These are phyloP conservation scores for Sporothrix brunneoviolacea DNA, from an alignment of 2,329 filamentous ascomycete genomes.

Conservation along the genomic window DNA sequence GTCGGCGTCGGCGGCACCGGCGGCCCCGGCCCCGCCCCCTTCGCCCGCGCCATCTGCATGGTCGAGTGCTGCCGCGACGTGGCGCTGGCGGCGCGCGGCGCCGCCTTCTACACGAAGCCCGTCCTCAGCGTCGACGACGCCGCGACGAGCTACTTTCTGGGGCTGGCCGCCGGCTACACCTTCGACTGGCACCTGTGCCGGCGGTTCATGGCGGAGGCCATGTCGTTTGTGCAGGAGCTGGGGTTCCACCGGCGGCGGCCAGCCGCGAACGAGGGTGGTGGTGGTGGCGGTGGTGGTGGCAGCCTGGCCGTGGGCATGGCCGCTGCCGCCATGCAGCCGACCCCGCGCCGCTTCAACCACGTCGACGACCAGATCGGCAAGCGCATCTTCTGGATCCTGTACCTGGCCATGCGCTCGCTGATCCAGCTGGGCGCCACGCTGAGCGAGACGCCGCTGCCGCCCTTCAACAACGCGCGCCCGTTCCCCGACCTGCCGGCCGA, in stretches of 20 bases:
- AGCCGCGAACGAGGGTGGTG: neutral
- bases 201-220: constrained; percentile 65
- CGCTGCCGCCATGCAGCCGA: neutral
- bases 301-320: neutral
- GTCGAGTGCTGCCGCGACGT: constrained; percentile 66
- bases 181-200: constrained; percentile 61
- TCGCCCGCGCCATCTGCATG: constrained; percentile 62
- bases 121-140: constrained; percentile 48
- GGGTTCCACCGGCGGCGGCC: constrained; percentile 53
- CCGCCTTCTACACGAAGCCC: constrained; percentile 41
- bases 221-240: constrained; percentile 62
- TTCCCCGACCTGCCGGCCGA: constrained; percentile 72
- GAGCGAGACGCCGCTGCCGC: constrained; percentile 66
- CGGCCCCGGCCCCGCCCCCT: constrained; percentile 44
- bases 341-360: constrained; percentile 43
- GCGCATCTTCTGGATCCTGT: constrained; percentile 77
- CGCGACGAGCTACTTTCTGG: constrained; percentile 70
- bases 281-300: no score
- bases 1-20: neutral
- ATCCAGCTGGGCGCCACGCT: constrained; percentile 68
- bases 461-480: constrained; percentile 65
- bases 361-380: constrained; percentile 68
- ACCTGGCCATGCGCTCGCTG: constrained; percentile 68
- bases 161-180: constrained; percentile 59
- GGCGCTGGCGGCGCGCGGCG: constrained; percentile 59